phyloP scores from a whole-genome alignment of 148 eudicot genomes.

The Fallopia convolvulus region DNA sequence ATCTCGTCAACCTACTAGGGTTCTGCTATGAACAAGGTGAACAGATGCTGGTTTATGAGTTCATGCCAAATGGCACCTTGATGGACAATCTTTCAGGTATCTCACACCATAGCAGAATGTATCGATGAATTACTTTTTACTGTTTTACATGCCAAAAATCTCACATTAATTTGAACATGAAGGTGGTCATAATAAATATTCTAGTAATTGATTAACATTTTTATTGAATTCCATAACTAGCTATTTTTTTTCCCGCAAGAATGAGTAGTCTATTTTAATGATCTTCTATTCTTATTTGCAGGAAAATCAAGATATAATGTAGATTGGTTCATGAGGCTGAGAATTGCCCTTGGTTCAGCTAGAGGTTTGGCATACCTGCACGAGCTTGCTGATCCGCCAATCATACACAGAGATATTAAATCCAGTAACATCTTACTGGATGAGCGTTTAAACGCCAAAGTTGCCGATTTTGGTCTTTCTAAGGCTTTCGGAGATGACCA shows the following conservation, averaged over 20 bases:
- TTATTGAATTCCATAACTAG: background rate
- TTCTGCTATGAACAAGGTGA: slow-evolving; percentile 78
- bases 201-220: background rate
- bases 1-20: slow-evolving; percentile 73
- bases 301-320: slow-evolving; percentile 45
- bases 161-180: background rate
- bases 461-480: slow-evolving; percentile 66
- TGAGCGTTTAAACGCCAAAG: slow-evolving; percentile 54
- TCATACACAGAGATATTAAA: slow-evolving; percentile 61
- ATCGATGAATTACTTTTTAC: background rate
- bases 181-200: background rate
- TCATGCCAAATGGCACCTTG: slow-evolving; percentile 68
- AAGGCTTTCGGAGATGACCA: slow-evolving; percentile 45
- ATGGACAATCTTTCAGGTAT: slow-evolving; percentile 69
- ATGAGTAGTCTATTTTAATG: background rate
- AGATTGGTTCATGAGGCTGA: slow-evolving; percentile 56
- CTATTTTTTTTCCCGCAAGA: background rate
- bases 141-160: background rate
- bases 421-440: slow-evolving; percentile 52
- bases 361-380: slow-evolving; percentile 56
- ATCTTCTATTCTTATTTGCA: slow-evolving; percentile 9
- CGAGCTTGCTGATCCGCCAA: slow-evolving; percentile 68
- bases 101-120: background rate
- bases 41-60: slow-evolving; percentile 81
- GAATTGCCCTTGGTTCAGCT: slow-evolving; percentile 54